Conservation (phyloP, 768 basidiomycete genomes). For the Suillus hirtellus region DNA sequence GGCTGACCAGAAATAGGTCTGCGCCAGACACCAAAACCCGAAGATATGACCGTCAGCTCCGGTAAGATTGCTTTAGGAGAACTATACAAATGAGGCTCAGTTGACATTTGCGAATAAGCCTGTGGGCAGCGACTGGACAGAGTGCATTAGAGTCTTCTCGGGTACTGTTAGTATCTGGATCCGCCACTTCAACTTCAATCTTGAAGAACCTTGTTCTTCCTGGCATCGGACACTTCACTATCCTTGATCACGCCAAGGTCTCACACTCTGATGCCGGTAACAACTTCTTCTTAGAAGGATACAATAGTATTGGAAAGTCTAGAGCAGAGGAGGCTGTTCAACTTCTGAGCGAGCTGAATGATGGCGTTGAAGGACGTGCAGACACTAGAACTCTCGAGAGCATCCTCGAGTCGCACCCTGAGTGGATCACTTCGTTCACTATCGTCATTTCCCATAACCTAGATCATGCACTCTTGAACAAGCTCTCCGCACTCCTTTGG, state of each 20-base stretch:
- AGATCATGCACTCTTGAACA: conserved; percentile 50
- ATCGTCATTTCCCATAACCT: conserved; percentile 88
- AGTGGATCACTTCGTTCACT: conserved; percentile 63
- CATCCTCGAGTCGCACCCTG: conserved; percentile 54
- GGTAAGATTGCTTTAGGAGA: conserved; percentile 46
- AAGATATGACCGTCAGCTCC: conserved; percentile 92
- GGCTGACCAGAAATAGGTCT: conserved; percentile 37
- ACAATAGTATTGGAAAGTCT: conserved; percentile 73
- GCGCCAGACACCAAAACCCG: conserved; percentile 86
- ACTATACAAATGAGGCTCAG: conserved; percentile 5
- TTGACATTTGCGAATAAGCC: conserved; percentile 40
- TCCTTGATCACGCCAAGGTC: conserved; percentile 68
- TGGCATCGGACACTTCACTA: conserved; percentile 93
- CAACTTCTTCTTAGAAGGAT: conserved; percentile 91
- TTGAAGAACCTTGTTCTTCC: conserved; percentile 97
- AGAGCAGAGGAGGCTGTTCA: conserved; percentile 80
- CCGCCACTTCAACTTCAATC: conserved; percentile 84
- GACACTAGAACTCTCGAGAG: conserved; percentile 56
- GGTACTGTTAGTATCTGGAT: conserved; percentile 77
- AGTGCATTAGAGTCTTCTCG: conserved; percentile 81
- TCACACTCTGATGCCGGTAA: conserved; percentile 83
- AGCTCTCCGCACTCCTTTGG: conserved; percentile 72
- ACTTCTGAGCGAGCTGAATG: conserved; percentile 83
- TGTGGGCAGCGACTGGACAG: conserved; percentile 96
- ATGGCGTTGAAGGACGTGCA: conserved; percentile 72